These are phyloP conservation scores for Parafenestella ontariensis DNA, from an alignment of 2,329 filamentous ascomycete genomes.

Conservation along the genomic window DNA sequence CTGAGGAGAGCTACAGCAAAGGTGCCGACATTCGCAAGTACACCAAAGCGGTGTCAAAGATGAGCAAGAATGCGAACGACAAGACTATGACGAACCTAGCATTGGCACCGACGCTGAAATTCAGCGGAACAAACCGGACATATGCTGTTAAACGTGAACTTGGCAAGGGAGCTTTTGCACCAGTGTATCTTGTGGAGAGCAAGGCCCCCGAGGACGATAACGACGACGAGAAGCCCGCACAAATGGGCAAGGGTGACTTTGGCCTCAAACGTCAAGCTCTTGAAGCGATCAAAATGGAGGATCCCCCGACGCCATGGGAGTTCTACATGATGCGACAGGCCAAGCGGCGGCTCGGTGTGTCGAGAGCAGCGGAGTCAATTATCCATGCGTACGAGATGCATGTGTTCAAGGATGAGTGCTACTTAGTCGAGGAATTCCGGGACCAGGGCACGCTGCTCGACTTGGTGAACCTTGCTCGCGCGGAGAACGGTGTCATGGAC, in stretches of 20 bases:
- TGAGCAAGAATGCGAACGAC: slow-evolving; percentile 59
- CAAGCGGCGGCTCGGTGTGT: slow-evolving; percentile 75
- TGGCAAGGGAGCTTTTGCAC: slow-evolving; percentile 91
- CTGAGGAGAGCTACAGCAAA: slow-evolving; percentile 67
- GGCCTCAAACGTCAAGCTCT: slow-evolving; percentile 65
- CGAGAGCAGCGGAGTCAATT: slow-evolving; percentile 76
- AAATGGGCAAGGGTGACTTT: slow-evolving; percentile 69
- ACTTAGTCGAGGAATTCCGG: slow-evolving; percentile 85
- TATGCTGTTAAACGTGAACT: slow-evolving; percentile 87
- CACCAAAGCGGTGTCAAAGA: slow-evolving; percentile 70
- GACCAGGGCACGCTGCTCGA: slow-evolving; percentile 94
- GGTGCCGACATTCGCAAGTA: slow-evolving; percentile 82
- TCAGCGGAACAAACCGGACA: slow-evolving; percentile 68
- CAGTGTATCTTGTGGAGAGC: slow-evolving; percentile 88
- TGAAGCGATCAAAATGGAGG: slow-evolving; percentile 95
- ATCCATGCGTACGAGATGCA: slow-evolving; percentile 89
- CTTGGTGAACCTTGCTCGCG: slow-evolving; percentile 84
- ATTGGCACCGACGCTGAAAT: slow-evolving; percentile 70
- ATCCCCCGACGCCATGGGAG: slow-evolving; percentile 88
- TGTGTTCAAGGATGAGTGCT: slow-evolving; percentile 87
- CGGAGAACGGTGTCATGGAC: slow-evolving; percentile 80
- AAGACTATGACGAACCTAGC: slow-evolving; percentile 68
- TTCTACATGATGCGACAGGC: slow-evolving; percentile 93
- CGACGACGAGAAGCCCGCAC: slow-evolving; percentile 52
- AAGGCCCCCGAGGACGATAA: slow-evolving; percentile 61